These are phyloP conservation scores for Sporothrix inflata DNA, from an alignment of 2,329 filamentous ascomycete species.

Conservation along the genomic window DNA sequence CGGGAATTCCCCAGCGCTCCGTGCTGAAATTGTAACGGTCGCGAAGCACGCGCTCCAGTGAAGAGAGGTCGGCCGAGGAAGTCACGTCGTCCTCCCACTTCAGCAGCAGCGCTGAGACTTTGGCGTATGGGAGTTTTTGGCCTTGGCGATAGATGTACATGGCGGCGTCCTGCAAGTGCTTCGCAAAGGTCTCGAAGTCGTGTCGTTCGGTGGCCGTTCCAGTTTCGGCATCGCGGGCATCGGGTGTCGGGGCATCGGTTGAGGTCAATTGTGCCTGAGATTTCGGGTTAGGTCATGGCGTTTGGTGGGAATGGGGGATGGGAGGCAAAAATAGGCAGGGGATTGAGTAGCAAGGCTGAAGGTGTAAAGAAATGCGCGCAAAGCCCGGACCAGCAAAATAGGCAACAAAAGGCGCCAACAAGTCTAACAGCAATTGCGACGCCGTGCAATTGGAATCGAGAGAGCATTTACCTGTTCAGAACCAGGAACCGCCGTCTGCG, in stretches of 20 bases:
- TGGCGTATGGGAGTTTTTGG: constrained; percentile 59
- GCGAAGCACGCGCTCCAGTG: constrained; percentile 61
- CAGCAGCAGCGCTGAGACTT: constrained; percentile 63
- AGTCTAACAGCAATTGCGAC: neutral
- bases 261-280: constrained; percentile 26
- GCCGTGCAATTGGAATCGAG: neutral
- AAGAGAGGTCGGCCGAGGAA: constrained; percentile 56
- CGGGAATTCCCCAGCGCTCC: constrained; percentile 64
- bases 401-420: neutral
- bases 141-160: constrained; percentile 68
- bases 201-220: constrained; percentile 48
- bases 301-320: neutral
- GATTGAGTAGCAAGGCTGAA: constrained; percentile 10
- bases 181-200: constrained; percentile 69
- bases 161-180: constrained; percentile 69
- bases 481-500: constrained; percentile 31
- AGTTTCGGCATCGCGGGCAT: constrained; percentile 31
- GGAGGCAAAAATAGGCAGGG: constrained; percentile 1
- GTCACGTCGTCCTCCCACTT: constrained; percentile 65
- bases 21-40: constrained; percentile 65
- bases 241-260: constrained; percentile 26
- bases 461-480: constrained; percentile 33
- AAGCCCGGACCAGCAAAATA: neutral
- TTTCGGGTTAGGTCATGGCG: neutral
- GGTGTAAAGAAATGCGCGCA: constrained; percentile 5